Conservation (phyloP, 495 filamentous ascomycete species). For the Aspergillus olivimuriae region DNA sequence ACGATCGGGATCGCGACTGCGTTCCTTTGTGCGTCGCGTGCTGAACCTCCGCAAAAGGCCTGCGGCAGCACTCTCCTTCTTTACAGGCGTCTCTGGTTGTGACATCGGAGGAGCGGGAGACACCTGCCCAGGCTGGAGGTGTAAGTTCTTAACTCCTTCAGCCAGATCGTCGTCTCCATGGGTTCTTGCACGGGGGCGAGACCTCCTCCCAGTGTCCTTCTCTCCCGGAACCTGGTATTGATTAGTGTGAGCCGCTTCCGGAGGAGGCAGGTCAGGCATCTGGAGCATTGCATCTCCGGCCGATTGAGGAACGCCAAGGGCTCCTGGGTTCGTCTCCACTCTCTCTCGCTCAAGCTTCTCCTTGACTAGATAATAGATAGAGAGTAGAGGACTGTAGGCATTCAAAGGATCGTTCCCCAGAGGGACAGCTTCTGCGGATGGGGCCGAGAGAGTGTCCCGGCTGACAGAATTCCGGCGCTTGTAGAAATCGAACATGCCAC, state of each 20-base stretch:
- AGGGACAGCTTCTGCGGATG: slow-evolving; percentile 76
- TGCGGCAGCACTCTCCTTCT: slow-evolving; percentile 82
- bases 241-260: slow-evolving; percentile 90
- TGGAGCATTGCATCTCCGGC: slow-evolving; percentile 56
- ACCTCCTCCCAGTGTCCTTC: slow-evolving; percentile 67
- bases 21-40: slow-evolving; percentile 65
- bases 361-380: slow-evolving; percentile 90
- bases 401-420: slow-evolving; percentile 85
- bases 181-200: slow-evolving; percentile 79
- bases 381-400: slow-evolving; percentile 87
- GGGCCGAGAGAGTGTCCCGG: slow-evolving; percentile 79
- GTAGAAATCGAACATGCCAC: slow-evolving; percentile 95
- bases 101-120: slow-evolving; percentile 49
- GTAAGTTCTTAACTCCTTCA: slow-evolving; percentile 67
- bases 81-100: slow-evolving; percentile 55
- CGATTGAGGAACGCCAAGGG: slow-evolving; percentile 46
- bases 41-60: slow-evolving; percentile 88
- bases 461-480: slow-evolving; percentile 89
- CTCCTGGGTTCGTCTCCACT: slow-evolving; percentile 55
- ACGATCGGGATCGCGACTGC: slow-evolving; percentile 43
- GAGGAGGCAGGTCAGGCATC: slow-evolving; percentile 69
- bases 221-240: slow-evolving; percentile 82
- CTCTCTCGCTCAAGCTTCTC: slow-evolving; percentile 88
- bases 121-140: slow-evolving; percentile 49
- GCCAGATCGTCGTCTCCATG: slow-evolving; percentile 92